Percentiles rank a stretch among this genome's conserved stretches.
Conservation (phyloP, 345 rosid genomes). For the Citrus hindsii region DNA sequence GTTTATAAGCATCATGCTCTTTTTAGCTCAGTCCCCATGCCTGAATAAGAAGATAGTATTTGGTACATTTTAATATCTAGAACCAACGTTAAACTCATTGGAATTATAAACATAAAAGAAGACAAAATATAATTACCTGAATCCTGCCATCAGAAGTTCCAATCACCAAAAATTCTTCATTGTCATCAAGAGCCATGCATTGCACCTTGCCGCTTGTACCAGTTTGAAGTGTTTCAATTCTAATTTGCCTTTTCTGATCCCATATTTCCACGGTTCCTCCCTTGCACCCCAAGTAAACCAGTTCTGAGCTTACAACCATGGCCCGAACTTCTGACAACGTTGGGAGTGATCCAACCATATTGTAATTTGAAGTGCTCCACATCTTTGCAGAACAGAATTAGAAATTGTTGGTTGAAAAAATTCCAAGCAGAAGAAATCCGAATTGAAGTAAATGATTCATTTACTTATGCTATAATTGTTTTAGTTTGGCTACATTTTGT, state of each 20-base stretch:
- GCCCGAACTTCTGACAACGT: constrained; percentile 43
- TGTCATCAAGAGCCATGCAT: constrained; percentile 48
- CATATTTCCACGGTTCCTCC: constrained; percentile 61
- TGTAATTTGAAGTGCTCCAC: constrained; percentile 48
- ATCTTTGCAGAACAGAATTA: constrained; percentile 31
- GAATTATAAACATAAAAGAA: neutral
- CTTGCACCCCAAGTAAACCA: constrained; percentile 59
- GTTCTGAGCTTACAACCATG: constrained; percentile 50
- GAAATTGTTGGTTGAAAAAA: neutral
- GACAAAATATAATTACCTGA: constrained; percentile 34
- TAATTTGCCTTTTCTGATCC: constrained; percentile 52
- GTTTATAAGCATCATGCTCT: constrained; percentile 2
- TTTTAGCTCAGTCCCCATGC: constrained; percentile 59
- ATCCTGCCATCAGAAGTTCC: constrained; percentile 67
- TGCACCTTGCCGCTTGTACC: constrained; percentile 37
- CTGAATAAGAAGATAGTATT: constrained; percentile 24
- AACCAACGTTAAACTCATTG: neutral
- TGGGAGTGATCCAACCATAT: constrained; percentile 40
- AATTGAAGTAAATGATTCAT: neutral
- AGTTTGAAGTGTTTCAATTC: constrained; percentile 43
- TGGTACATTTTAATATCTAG: no score
- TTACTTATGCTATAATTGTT: neutral
- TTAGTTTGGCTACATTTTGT: neutral
- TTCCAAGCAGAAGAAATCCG: neutral
- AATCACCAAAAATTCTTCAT: constrained; percentile 47